A percentile compares a stretch with the other conserved stretches of the same genome.
phyloP scores from a whole-genome alignment of 2,329 filamentous ascomycete genomes.

The Penicillium capsulatum region DNA sequence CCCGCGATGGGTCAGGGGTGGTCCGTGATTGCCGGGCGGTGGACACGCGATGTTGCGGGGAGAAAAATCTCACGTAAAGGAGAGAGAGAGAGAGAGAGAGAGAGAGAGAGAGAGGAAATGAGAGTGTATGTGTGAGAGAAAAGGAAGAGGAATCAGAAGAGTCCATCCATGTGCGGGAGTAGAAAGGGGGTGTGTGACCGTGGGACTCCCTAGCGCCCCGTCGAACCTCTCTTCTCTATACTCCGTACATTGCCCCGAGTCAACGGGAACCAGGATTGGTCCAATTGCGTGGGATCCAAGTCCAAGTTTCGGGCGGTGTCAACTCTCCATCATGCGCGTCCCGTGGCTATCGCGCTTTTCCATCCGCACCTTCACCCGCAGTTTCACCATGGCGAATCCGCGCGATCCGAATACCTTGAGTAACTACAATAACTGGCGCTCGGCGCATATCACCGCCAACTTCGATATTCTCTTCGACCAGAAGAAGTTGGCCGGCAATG shows the following conservation, averaged over 20 bases:
- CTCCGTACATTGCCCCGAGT: too few species aligned
- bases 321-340: too few species aligned
- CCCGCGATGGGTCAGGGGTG: slow-evolving; percentile 17
- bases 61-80: neutral
- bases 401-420: slow-evolving; percentile 86
- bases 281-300: too few species aligned
- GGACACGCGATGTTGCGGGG: slow-evolving; percentile 8
- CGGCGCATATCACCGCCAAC: slow-evolving; percentile 75
- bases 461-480: slow-evolving; percentile 79
- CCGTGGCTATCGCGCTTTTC: too few species aligned
- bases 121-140: too few species aligned
- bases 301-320: too few species aligned
- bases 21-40: slow-evolving; percentile 16
- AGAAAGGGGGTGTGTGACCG: too few species aligned
- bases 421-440: slow-evolving; percentile 86
- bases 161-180: neutral
- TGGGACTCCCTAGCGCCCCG: neutral
- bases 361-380: too few species aligned
- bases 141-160: neutral
- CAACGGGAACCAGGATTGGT: too few species aligned
- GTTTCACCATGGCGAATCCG: slow-evolving; percentile 41
- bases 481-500: slow-evolving; percentile 71
- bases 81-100: neutral
- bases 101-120: neutral
- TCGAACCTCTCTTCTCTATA: neutral